Evolutionary conservation across 768 basidiomycete genomes (phyloP), one percentile per base, ranked within the genome.

Genomic region (Lactifluus rugatus): DNA sequence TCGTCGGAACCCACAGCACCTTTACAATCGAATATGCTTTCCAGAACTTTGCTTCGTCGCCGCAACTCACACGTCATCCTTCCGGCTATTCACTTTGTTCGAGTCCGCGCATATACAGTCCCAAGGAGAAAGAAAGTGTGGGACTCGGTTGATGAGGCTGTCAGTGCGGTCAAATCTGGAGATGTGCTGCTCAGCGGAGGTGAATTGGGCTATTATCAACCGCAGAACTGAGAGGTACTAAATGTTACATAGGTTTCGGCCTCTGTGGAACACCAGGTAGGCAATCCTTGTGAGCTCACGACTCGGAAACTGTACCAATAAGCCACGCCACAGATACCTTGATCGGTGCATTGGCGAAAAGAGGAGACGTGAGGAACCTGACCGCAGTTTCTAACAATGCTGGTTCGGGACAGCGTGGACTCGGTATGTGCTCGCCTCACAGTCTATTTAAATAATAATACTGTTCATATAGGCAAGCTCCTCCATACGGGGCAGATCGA

Each of bases 321-420:
- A 42, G 14, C 19, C 25, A 42, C 41, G n/a, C 7, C 36, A 23
- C 58, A 86, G 93, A 94, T 70, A 93, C 92, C 3, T 75, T 96
- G 47, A 85, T 95, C 31, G 76, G 73, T 21, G 93, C 93, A 3
- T 75, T 96, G 42, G 73, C 82, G 8, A 82, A 80, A 68, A 80
- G 91, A 58, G 81, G 78, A 58, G 87, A 90, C 47, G 81, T 94
- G n/a, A 76, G 67, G 44, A 74, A 83, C 63, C 72, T 96, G 52
- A 93, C 84, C 31, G 91, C 84, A 45, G 85, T 94, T 21, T 92
- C 89, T 17, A 95, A 95, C 69, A 94, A 95, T 72, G 87, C 87
- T 39, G 93, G 90, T 0, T 74, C 79, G 21, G 79, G 78, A 26
- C 78, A 85, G 64, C 79, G 74, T 21, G 89, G 89, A 31, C 78